These are phyloP conservation scores for Podila horticola DNA, from an alignment of 192 early-diverging fungal genomes.

Conservation along the genomic window DNA sequence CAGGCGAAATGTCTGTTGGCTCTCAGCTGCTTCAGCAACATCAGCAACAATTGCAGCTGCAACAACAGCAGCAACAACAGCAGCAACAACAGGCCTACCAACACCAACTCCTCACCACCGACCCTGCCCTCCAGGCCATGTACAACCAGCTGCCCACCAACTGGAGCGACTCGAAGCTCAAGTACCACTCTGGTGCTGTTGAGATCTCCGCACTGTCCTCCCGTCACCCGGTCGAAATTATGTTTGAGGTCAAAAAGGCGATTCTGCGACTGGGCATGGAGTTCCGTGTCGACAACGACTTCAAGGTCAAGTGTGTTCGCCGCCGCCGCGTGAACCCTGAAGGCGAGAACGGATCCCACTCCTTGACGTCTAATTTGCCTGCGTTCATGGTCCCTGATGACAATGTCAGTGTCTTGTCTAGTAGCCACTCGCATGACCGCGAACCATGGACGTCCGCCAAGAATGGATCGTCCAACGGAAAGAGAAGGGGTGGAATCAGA, in stretches of 20 bases:
- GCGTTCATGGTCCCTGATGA: conserved; percentile 23
- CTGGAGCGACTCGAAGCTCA: conserved; percentile 68
- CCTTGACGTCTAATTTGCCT: neutral
- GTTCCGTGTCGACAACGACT: conserved; percentile 65
- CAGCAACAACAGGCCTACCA: conserved; percentile 2
- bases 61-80: neutral
- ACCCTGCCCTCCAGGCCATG: conserved; percentile 39
- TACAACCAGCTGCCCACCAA: conserved; percentile 13
- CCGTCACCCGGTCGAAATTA: conserved; percentile 72
- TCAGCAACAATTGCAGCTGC: neutral
- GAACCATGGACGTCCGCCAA: conserved; percentile 49
- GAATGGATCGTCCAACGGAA: conserved; percentile 16
- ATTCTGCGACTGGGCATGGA: conserved; percentile 65
- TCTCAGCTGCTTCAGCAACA: neutral
- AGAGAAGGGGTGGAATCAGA: conserved; percentile 48
- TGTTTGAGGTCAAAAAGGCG: conserved; percentile 72
- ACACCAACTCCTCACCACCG: conserved; percentile 11
- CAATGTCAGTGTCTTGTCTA: conserved; percentile 42
- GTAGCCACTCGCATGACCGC: conserved; percentile 31
- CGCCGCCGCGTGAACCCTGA: conserved; percentile 26
- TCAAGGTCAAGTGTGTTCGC: conserved; percentile 66
- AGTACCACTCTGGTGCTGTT: conserved; percentile 78
- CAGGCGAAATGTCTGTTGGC: neutral
- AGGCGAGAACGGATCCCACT: neutral
- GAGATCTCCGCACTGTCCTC: conserved; percentile 77